These are phyloP conservation scores for Stagonosporopsis chrysanthemi DNA, from an alignment of 2,329 filamentous ascomycete genomes.

Conservation along the genomic window DNA sequence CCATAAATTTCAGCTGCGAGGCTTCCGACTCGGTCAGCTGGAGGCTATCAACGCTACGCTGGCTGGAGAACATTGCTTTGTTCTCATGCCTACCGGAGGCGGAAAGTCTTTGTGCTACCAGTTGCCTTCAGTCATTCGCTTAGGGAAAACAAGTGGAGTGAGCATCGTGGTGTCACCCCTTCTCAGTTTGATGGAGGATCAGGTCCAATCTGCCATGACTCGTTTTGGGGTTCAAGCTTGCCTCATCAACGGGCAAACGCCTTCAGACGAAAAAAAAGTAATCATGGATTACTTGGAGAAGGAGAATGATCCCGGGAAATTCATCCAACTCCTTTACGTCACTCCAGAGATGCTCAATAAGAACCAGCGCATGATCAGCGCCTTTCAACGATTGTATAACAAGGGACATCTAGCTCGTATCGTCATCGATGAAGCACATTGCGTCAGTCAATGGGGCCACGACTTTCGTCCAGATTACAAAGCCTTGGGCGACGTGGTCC, in stretches of 20 bases:
- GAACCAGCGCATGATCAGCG: conserved; percentile 71
- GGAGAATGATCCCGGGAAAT: conserved; percentile 72
- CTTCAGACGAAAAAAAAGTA: conserved; percentile 66
- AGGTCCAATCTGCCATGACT: conserved; percentile 78
- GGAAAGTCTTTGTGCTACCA: conserved; percentile 98
- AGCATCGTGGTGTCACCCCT: conserved; percentile 95
- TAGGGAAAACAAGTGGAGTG: conserved; percentile 82
- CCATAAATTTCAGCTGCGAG: conserved; percentile 81
- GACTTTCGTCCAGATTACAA: conserved; percentile 98
- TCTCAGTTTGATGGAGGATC: conserved; percentile 96
- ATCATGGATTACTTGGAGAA: conserved; percentile 72
- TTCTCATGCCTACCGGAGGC: conserved; percentile 96
- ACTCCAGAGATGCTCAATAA: conserved; percentile 97
- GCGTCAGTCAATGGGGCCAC: conserved; percentile 98
- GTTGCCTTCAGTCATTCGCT: conserved; percentile 82
- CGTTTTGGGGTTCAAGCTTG: conserved; percentile 79
- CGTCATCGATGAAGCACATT: conserved; percentile 99
- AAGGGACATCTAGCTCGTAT: conserved; percentile 81
- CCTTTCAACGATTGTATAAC: conserved; percentile 72
- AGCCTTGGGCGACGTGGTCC: conserved; percentile 75
- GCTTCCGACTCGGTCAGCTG: conserved; percentile 89
- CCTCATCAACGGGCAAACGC: conserved; percentile 80
- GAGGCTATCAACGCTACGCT: conserved; percentile 96
- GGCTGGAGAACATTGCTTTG: conserved; percentile 85
- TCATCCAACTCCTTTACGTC: conserved; percentile 88